These are phyloP conservation scores for Pestalotiopsis sp. DNA, from an alignment of 2,329 filamentous ascomycete genomes.

Conservation along the genomic window DNA sequence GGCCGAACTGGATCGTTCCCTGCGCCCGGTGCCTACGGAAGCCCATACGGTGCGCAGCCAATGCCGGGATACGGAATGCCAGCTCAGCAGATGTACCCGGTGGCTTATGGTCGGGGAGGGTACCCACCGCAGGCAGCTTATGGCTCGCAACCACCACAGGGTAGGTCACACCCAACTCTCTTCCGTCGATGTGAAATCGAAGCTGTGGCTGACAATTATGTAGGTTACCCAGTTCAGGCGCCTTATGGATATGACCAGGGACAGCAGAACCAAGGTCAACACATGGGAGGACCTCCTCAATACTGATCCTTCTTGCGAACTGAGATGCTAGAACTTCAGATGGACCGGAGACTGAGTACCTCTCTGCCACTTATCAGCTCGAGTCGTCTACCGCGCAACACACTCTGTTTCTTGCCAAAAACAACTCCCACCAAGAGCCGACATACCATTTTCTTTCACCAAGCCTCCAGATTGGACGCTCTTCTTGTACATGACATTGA, in stretches of 20 bases:
- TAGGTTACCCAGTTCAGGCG: constrained; percentile 26
- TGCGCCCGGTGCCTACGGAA: constrained; percentile 34
- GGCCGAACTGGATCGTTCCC: constrained; percentile 32
- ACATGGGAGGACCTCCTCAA: constrained; percentile 24
- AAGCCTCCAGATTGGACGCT: neutral
- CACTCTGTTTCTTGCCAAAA: neutral
- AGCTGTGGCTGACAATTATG: neutral
- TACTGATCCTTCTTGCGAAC: constrained; percentile 17
- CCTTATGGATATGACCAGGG: constrained; percentile 48
- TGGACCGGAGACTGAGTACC: neutral
- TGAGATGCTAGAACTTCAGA: neutral
- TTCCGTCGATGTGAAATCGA: neutral
- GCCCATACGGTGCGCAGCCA: constrained; percentile 34
- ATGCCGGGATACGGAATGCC: constrained; percentile 37
- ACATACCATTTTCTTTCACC: neutral
- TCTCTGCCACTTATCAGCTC: neutral
- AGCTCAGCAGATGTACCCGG: constrained; percentile 37
- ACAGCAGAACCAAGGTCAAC: constrained; percentile 38
- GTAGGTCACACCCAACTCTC: constrained; percentile 27
- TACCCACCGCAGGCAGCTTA: constrained; percentile 39
- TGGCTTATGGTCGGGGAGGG: constrained; percentile 43
- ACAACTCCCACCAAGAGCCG: neutral
- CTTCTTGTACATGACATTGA: constrained; percentile 3
- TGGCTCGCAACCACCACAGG: constrained; percentile 43
- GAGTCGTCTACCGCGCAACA: neutral